phyloP scores from a whole-genome alignment of 805 yeast species.

The Nakazawaea siamensis region DNA sequence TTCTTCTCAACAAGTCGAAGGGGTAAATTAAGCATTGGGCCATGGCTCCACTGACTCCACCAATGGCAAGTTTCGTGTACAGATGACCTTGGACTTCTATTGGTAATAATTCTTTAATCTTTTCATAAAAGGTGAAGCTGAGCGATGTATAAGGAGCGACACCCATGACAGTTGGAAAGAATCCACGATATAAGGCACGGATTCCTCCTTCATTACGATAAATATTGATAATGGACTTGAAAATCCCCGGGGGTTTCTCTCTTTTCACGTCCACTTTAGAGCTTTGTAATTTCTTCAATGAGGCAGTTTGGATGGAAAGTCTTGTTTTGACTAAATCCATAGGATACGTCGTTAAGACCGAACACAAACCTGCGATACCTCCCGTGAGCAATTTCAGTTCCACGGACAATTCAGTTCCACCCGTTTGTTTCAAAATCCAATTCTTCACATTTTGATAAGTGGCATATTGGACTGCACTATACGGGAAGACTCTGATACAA shows the following conservation, averaged over 20 bases:
- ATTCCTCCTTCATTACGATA: conserved; percentile 78
- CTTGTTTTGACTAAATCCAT: conserved; percentile 87
- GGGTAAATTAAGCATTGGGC: conserved; percentile 92
- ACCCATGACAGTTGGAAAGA: conserved; percentile 85
- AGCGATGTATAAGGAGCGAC: conserved; percentile 96
- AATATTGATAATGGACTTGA: conserved; percentile 46
- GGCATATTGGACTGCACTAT: conserved; percentile 89
- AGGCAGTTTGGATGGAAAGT: conserved; percentile 81
- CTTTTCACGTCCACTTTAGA: conserved; percentile 24
- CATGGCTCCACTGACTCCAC: conserved; percentile 81
- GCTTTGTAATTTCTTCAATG: conserved; percentile 36
- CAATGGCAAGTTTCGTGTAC: conserved; percentile 56
- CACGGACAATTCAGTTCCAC: conserved; percentile 33
- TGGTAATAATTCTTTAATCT: conserved; percentile 51
- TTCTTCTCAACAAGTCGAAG: conserved; percentile 75
- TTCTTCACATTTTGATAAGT: conserved; percentile 63
- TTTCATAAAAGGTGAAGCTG: conserved; percentile 86
- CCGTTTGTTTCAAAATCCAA: conserved; percentile 20
- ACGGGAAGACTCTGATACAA: conserved; percentile 86
- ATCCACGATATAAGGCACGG: conserved; percentile 70
- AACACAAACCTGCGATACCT: conserved; percentile 68
- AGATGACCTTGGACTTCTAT: conserved; percentile 21
- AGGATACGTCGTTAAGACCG: conserved; percentile 85
- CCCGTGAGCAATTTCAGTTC: conserved; percentile 67
- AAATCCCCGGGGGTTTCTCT: conserved; percentile 62